Base-by-base conservation (phyloP, 2,329 filamentous ascomycete species). In the Gyromitra esculenta region DNA sequence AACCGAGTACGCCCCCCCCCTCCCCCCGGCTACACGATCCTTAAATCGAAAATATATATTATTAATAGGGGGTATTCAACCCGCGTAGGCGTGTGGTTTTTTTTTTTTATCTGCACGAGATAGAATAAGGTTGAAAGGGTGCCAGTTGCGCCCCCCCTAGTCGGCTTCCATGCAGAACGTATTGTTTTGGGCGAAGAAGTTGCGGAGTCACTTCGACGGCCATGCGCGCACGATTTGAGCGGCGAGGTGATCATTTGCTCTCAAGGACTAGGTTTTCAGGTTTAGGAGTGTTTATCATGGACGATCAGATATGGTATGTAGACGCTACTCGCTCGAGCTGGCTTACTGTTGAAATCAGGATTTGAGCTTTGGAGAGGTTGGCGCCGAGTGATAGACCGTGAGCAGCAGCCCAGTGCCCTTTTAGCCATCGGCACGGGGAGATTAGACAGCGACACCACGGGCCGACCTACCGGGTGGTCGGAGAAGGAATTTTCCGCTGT, bases 341-440 rank as follows among this genome's bases (percentile, higher is more conserved):
- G 39, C 60, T n/a, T 59, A 5, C 21, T 45, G 48, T 63, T 43
- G 11, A 59, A 8, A 50, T 11, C 63, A 45, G 57, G 65, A 8
- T 31, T 57, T 48, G 18, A n/a, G 13, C 13, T 15, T 41, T 21
- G 11, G 43, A 15, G 54, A 31, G 21, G 37, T 9, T 37, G 45
- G 21, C 4, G n/a, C 71, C 72, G 72, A 75, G 72, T 75, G 72
- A 75, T 59, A 75, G 5, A 9, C 18, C 52, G 57, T 75, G 72
- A 75, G 25, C 15, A 57, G 13, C 5, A 57, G 9, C 65, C 48
- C 48, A 48, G 18, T 31, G 11, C 13, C 39, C 45, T 7, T 5
- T 37, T 54, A 54, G 18, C 11, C 52, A 39, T 37, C 41, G 43
- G 43, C 56, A 59, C 52, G 63, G 54, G 65, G 66, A 52, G 37